Evolutionary conservation across 2,329 filamentous ascomycete genomes (phyloP).

Genomic region (Aspergillus pseudoterreus): DNA sequence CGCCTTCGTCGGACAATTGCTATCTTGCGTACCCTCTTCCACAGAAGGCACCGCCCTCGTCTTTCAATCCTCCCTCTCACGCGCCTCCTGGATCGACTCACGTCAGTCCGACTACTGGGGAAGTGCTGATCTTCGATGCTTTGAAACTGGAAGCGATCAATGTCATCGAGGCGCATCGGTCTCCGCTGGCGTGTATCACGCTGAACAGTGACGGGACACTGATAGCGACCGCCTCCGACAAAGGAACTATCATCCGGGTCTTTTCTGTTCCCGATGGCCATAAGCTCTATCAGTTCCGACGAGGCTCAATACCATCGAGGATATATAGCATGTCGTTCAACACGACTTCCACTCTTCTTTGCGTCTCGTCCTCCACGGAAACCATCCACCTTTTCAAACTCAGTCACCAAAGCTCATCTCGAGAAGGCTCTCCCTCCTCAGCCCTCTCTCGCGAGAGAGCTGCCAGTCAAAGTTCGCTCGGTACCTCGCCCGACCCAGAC

Average conservation of each 20-base stretch:
- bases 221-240: constrained; percentile 92
- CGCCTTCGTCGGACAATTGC: constrained; percentile 91
- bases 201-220: constrained; percentile 90
- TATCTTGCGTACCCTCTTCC: constrained; percentile 92
- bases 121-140: constrained; percentile 90
- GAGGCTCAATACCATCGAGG: constrained; percentile 89
- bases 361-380: constrained; percentile 92
- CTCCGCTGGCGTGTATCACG: constrained; percentile 83
- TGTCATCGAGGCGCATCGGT: constrained; percentile 90
- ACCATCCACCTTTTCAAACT: constrained; percentile 96
- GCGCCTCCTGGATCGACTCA: constrained; percentile 73
- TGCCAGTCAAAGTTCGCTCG: constrained; percentile 23
- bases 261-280: constrained; percentile 88
- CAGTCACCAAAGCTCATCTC: constrained; percentile 36
- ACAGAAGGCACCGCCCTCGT: constrained; percentile 53
- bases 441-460: constrained; percentile 22
- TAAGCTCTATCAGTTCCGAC: constrained; percentile 93
- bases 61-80: constrained; percentile 66
- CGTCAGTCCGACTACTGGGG: constrained; percentile 79
- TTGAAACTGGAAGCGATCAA: constrained; percentile 87
- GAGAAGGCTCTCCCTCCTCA: constrained; percentile 25
- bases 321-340: constrained; percentile 99
- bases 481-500: constrained; percentile 28
- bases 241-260: constrained; percentile 93
- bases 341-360: constrained; percentile 84